A percentile compares a stretch with the other conserved stretches of the same genome.
These are phyloP conservation scores for Helminthosporium solani DNA, from an alignment of 2,329 filamentous ascomycete species.

Conservation along the genomic window DNA sequence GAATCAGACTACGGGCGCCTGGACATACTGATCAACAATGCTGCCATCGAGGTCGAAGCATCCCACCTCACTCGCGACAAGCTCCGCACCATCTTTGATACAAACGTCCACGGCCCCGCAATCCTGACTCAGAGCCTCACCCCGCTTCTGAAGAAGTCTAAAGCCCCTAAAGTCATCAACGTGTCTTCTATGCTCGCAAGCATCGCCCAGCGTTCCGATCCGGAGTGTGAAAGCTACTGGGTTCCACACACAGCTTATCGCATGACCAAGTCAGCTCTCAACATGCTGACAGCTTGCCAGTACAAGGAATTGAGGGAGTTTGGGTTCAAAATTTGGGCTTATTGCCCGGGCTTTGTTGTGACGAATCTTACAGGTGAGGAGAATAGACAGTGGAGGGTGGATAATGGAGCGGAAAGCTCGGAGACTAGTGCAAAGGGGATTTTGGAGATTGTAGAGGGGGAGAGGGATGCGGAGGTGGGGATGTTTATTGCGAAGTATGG, in stretches of 20 bases:
- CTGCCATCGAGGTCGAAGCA: slow-evolving; percentile 54
- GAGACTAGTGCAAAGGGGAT: slow-evolving; percentile 37
- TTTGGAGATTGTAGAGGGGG: slow-evolving; percentile 31
- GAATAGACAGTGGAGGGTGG: slow-evolving; percentile 20
- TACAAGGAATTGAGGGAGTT: slow-evolving; percentile 42
- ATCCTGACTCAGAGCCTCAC: slow-evolving; percentile 35
- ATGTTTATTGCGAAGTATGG: slow-evolving; percentile 28
- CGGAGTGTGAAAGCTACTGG: slow-evolving; percentile 1
- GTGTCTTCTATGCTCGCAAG: slow-evolving; percentile 38
- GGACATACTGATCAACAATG: slow-evolving; percentile 86
- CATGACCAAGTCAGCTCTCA: slow-evolving; percentile 40
- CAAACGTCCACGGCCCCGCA: slow-evolving; percentile 41
- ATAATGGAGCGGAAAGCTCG: slow-evolving; percentile 25
- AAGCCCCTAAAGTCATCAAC: slow-evolving; percentile 36
- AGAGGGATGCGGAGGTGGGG: slow-evolving; percentile 31
- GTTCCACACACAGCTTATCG: slow-evolving; percentile 25
- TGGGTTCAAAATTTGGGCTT: slow-evolving; percentile 32
- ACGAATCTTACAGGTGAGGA: slow-evolving; percentile 24
- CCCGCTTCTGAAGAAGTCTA: slow-evolving; percentile 22
- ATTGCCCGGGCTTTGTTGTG: slow-evolving; percentile 34
- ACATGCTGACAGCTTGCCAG: slow-evolving; percentile 37
- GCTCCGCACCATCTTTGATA: slow-evolving; percentile 33
- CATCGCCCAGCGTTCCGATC: slow-evolving; percentile 23
- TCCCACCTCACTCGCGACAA: slow-evolving; percentile 13
- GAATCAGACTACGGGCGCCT: slow-evolving; percentile 47